These are phyloP conservation scores for Mucor circinelloides DNA, from an alignment of 371 early-diverging fungal species.

Conservation along the genomic window DNA sequence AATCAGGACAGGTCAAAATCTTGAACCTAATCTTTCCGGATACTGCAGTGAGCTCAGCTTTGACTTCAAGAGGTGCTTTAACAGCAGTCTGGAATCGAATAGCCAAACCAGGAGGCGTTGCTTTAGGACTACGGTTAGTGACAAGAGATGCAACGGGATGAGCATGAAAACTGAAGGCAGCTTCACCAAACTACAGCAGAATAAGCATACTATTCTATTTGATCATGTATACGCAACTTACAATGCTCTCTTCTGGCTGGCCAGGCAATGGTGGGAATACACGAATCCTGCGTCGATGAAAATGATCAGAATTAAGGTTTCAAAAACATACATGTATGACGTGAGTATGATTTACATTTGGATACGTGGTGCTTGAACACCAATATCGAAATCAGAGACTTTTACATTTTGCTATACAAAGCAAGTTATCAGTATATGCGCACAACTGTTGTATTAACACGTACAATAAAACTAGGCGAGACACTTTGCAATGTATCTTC, in stretches of 20 bases:
- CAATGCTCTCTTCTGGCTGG: constrained; percentile 50
- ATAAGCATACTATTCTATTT: not conserved
- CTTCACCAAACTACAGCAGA: constrained; percentile 43
- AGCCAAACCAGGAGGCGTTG: constrained; percentile 40
- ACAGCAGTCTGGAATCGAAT: constrained; percentile 36
- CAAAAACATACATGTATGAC: not conserved
- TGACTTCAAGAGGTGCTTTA: constrained; percentile 33
- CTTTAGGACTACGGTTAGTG: constrained; percentile 21
- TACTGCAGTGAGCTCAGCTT: constrained; percentile 45
- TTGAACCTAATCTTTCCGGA: constrained; percentile 47
- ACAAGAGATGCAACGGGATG: constrained; percentile 40
- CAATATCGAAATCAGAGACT: constrained; percentile 48
- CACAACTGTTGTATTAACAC: not conserved
- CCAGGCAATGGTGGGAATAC: constrained; percentile 49
- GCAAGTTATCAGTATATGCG: not conserved
- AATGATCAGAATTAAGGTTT: not conserved
- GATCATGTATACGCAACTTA: constrained; percentile 10
- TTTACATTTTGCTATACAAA: constrained; percentile 34
- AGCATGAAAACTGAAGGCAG: constrained; percentile 49
- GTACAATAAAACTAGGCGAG: constrained; percentile 40
- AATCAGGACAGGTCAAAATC: constrained; percentile 39
- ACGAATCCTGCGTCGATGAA: constrained; percentile 32
- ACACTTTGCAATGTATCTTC: constrained; percentile 41
- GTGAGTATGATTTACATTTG: constrained; percentile 32
- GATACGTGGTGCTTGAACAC: constrained; percentile 48